phyloP scores from a whole-genome alignment of 139 green algal species.

The Mesostigma viride region DNA sequence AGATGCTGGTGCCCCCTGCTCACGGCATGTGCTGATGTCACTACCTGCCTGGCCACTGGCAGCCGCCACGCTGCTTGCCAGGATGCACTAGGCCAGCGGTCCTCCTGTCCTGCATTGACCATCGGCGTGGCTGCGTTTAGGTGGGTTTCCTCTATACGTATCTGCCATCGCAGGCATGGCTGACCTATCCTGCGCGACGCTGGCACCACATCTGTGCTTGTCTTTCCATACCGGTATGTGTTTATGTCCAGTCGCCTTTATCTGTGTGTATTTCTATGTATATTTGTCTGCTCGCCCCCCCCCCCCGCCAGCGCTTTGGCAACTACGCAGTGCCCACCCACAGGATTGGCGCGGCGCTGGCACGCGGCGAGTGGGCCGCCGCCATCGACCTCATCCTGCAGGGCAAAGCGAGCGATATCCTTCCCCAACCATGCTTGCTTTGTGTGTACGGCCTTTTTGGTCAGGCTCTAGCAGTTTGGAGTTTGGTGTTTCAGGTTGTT shows the following conservation, averaged over 20 bases:
- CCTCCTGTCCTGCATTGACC: too few relatives aligned
- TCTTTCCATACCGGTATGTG: not conserved
- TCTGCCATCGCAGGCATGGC: too few relatives aligned
- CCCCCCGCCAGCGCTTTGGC: constrained; percentile 79
- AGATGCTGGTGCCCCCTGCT: too few relatives aligned
- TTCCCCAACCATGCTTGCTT: constrained; percentile 24
- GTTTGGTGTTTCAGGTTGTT: not conserved
- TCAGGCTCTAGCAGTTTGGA: constrained; percentile 12
- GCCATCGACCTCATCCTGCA: constrained; percentile 57
- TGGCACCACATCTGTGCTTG: constrained; percentile 37
- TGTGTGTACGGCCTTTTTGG: not conserved
- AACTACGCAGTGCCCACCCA: constrained; percentile 60
- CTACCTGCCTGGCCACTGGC: too few relatives aligned
- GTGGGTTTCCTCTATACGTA: too few relatives aligned
- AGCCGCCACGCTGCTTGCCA: too few relatives aligned
- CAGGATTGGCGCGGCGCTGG: constrained; percentile 52
- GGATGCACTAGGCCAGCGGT: too few relatives aligned
- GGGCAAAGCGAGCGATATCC: constrained; percentile 26
- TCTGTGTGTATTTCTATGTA: too few relatives aligned
- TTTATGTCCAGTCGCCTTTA: not conserved
- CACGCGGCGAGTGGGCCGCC: constrained; percentile 56
- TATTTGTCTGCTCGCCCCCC: too few relatives aligned
- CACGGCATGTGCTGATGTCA: too few relatives aligned
- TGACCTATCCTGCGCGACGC: too few relatives aligned
- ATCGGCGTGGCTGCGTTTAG: too few relatives aligned